Percentiles rank a stretch among this genome's conserved stretches.
phyloP scores from a whole-genome alignment of 768 basidiomycete genomes.

The Lactarius vividus region DNA sequence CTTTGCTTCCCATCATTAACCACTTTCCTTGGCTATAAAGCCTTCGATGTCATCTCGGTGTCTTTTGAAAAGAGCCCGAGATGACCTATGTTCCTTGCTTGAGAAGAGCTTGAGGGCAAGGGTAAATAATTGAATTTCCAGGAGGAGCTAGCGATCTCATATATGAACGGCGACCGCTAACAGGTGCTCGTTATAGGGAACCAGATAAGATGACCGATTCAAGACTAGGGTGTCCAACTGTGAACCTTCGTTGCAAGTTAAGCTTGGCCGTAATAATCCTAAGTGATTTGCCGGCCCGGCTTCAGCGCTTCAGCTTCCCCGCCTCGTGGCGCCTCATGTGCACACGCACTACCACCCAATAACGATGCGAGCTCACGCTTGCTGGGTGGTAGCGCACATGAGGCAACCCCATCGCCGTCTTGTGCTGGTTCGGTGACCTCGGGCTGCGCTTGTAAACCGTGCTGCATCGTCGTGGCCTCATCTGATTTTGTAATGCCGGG shows the following conservation, averaged over 20 bases:
- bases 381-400: background rate
- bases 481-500: background rate
- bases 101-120: slow-evolving; percentile 39
- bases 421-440: background rate
- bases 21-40: slow-evolving; percentile 50
- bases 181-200: slow-evolving; percentile 68
- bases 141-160: slow-evolving; percentile 78
- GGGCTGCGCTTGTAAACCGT: background rate
- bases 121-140: slow-evolving; percentile 31
- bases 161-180: slow-evolving; percentile 95
- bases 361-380: background rate
- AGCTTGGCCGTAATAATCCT: background rate
- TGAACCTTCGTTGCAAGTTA: background rate
- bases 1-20: slow-evolving; percentile 46
- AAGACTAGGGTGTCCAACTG: slow-evolving; percentile 17
- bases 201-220: slow-evolving; percentile 11
- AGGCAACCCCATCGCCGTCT: background rate
- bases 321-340: background rate
- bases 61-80: slow-evolving; percentile 92
- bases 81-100: slow-evolving; percentile 52
- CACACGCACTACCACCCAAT: background rate
- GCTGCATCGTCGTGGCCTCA: background rate
- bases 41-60: slow-evolving; percentile 89
- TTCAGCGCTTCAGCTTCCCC: background rate
- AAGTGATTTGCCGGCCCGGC: background rate